phyloP scores from a whole-genome alignment of 495 filamentous ascomycete genomes.

The Apiosordaria backusii region DNA sequence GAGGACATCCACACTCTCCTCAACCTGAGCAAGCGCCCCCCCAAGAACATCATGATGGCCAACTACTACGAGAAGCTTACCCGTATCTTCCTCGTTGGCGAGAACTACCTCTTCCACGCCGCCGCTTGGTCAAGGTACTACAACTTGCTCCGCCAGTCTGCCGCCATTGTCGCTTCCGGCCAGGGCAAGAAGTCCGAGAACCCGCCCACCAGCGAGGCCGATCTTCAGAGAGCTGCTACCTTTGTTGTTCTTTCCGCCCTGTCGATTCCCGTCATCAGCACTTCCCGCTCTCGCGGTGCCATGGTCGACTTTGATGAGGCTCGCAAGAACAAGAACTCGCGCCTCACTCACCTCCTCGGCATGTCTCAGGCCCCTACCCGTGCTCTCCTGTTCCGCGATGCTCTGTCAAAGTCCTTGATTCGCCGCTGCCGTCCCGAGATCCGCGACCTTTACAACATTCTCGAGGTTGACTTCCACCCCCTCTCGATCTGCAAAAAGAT shows the following conservation, averaged over 20 bases:
- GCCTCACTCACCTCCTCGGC: conserved; percentile 90
- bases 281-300: conserved; percentile 89
- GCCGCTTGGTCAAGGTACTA: conserved; percentile 96
- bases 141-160: conserved; percentile 88
- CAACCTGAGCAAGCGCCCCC: conserved; percentile 95
- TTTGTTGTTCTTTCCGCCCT: conserved; percentile 95
- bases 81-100: conserved; percentile 95
- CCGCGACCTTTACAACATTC: conserved; percentile 92
- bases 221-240: conserved; percentile 80
- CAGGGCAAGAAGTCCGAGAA: conserved; percentile 91
- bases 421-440: conserved; percentile 91
- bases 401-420: conserved; percentile 86
- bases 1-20: conserved; percentile 99
- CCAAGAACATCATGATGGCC: conserved; percentile 99
- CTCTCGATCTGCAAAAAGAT: conserved; percentile 99
- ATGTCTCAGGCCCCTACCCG: conserved; percentile 88
- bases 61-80: conserved; percentile 99
- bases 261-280: conserved; percentile 97
- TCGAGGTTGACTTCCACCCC: conserved; percentile 98
- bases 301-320: conserved; percentile 96
- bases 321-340: conserved; percentile 97
- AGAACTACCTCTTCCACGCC: conserved; percentile 99
- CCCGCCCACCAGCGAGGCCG: conserved; percentile 80
- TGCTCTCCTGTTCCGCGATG: conserved; percentile 89
- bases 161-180: conserved; percentile 76